Conservation (phyloP, 257 asterid genomes). For the Solanum chmielewskii region DNA sequence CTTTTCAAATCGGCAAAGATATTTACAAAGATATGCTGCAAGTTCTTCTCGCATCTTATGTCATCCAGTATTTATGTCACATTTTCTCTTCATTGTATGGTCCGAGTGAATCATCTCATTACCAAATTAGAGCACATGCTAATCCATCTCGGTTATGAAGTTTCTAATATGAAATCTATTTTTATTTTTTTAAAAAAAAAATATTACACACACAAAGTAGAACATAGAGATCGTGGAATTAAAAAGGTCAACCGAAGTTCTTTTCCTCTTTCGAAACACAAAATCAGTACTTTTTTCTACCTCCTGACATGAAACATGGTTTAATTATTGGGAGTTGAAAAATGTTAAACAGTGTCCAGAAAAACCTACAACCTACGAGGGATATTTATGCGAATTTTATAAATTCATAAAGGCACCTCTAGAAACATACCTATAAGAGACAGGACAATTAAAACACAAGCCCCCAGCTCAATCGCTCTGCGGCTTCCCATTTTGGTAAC, state of each 20-base stretch:
- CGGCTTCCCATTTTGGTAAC: slow-evolving; percentile 99
- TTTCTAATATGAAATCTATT: background rate
- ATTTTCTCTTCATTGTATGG: background rate
- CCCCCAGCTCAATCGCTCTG: slow-evolving; percentile 83
- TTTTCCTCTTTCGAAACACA: background rate
- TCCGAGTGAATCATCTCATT: background rate
- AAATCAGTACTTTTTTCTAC: background rate
- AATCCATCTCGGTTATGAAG: background rate
- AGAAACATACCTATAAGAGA: slow-evolving; percentile 59
- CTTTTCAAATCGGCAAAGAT: background rate
- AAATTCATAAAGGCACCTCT: background rate
- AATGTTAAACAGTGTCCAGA: background rate
- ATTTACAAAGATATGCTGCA: background rate
- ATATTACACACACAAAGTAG: background rate
- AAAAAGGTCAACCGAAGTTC: no score
- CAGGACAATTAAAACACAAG: slow-evolving; percentile 53
- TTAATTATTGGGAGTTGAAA: background rate
- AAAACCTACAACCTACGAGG: background rate
- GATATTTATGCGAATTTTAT: background rate
- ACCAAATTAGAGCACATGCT: background rate
- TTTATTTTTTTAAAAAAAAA: no score
- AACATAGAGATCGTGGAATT: background rate
- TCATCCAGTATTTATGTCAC: background rate
- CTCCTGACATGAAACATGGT: background rate
- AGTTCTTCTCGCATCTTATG: background rate